Evolutionary conservation across 306 rosid genomes (phyloP).

Genomic region (Arachis hypogaea): DNA sequence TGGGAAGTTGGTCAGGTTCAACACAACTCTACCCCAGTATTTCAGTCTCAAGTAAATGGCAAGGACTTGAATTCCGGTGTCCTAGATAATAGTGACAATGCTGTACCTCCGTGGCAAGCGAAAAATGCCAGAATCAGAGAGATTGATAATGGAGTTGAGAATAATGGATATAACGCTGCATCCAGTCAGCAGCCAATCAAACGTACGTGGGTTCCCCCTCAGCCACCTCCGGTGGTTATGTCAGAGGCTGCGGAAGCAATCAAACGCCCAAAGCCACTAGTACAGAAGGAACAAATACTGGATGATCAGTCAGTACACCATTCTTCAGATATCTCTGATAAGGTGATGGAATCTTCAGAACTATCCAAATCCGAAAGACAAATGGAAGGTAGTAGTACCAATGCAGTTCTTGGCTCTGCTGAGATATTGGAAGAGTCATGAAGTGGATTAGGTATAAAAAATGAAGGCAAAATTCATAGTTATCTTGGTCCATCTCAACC

Average conservation of each 20-base stretch:
- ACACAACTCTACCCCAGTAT: slow-evolving; percentile 43
- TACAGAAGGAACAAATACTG: slow-evolving; percentile 48
- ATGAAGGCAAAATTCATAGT: slow-evolving; percentile 13
- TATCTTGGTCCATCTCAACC: not conserved
- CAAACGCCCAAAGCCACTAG: slow-evolving; percentile 60
- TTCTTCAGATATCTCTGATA: slow-evolving; percentile 52
- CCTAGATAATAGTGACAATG: slow-evolving; percentile 52
- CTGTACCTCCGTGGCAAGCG: slow-evolving; percentile 64
- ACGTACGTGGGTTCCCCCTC: slow-evolving; percentile 85
- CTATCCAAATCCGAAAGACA: slow-evolving; percentile 57
- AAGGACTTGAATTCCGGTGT: slow-evolving; percentile 43
- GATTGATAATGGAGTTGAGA: slow-evolving; percentile 49
- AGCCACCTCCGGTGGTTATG: slow-evolving; percentile 76
- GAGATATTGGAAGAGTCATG: slow-evolving; percentile 49
- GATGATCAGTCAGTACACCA: slow-evolving; percentile 46
- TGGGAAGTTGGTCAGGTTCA: slow-evolving; percentile 73
- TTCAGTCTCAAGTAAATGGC: slow-evolving; percentile 52
- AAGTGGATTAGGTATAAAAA: slow-evolving; percentile 26
- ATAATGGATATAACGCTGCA: slow-evolving; percentile 38
- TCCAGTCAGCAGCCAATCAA: slow-evolving; percentile 50
- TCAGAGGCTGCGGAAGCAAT: slow-evolving; percentile 92
- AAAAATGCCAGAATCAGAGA: slow-evolving; percentile 58
- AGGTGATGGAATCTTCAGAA: slow-evolving; percentile 53
- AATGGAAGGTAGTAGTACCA: slow-evolving; percentile 1
- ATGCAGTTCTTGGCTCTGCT: slow-evolving; percentile 43